Percentiles rank a stretch among this genome's conserved stretches.
These are phyloP conservation scores for Hymenoscyphus occultus DNA, from an alignment of 2,329 filamentous ascomycete species.

Conservation along the genomic window DNA sequence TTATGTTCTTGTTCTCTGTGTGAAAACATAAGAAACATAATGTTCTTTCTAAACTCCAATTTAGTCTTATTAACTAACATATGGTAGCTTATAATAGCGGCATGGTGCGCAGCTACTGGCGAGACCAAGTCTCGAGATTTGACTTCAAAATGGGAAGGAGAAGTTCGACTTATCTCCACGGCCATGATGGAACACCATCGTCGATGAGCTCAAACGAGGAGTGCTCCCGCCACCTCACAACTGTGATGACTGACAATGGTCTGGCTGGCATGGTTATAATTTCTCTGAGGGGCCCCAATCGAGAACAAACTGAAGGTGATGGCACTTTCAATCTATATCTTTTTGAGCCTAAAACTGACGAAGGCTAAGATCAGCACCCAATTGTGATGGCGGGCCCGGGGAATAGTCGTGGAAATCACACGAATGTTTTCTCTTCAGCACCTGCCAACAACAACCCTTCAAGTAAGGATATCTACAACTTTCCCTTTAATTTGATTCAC, in stretches of 20 bases:
- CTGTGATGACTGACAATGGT: not conserved
- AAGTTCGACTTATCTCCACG: not conserved
- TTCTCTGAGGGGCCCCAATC: not conserved
- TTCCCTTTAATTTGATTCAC: not conserved
- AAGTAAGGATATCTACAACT: not conserved
- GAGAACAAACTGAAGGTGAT: not conserved
- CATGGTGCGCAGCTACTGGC: not conserved
- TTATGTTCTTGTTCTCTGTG: too few species aligned
- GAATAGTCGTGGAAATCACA: slow-evolving; percentile 19
- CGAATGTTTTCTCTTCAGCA: slow-evolving; percentile 40
- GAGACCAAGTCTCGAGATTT: not conserved
- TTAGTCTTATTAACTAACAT: not conserved
- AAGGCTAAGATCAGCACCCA: not conserved
- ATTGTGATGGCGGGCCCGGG: slow-evolving; percentile 19
- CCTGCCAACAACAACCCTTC: slow-evolving; percentile 38
- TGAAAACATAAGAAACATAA: too few species aligned
- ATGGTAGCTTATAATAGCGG: not conserved
- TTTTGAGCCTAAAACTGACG: not conserved
- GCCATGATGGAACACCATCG: not conserved
- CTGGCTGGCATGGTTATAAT: not conserved
- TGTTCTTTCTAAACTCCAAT: too few species aligned
- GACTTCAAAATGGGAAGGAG: too few species aligned
- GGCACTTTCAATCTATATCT: not conserved
- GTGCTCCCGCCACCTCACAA: not conserved
- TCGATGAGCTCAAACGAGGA: not conserved